Percentiles rank a stretch among this genome's conserved stretches.
phyloP scores from a whole-genome alignment of 2,329 filamentous ascomycete species.

The Aspergillus ochraceoroseus region DNA sequence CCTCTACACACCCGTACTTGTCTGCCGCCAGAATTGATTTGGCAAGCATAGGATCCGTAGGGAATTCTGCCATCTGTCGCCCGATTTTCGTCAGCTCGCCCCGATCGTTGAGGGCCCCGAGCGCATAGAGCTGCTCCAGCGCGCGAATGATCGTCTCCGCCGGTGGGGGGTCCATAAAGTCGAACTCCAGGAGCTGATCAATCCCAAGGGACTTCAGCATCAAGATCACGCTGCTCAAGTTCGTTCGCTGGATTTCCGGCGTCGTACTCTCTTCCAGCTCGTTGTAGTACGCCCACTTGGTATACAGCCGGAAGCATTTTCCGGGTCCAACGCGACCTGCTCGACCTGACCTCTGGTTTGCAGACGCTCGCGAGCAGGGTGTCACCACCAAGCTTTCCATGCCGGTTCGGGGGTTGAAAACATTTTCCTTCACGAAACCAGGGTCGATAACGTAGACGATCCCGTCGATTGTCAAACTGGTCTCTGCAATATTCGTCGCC shows the following conservation, averaged over 20 bases:
- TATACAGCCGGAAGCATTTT: conserved; percentile 90
- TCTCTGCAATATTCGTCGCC: conserved; percentile 96
- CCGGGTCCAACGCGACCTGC: conserved; percentile 88
- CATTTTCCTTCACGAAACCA: conserved; percentile 91
- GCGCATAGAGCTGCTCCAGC: conserved; percentile 83
- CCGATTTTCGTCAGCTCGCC: conserved; percentile 88
- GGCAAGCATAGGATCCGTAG: conserved; percentile 84
- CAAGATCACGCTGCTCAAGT: conserved; percentile 77
- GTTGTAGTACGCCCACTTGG: conserved; percentile 88
- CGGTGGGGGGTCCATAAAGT: conserved; percentile 91
- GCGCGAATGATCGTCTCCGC: conserved; percentile 84
- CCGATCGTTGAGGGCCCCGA: conserved; percentile 81
- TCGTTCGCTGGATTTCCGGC: conserved; percentile 88
- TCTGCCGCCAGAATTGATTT: conserved; percentile 85
- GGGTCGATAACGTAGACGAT: conserved; percentile 95
- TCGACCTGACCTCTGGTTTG: conserved; percentile 87
- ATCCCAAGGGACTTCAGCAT: conserved; percentile 86
- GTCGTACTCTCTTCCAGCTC: conserved; percentile 89
- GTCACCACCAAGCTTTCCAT: conserved; percentile 91
- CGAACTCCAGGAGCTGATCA: conserved; percentile 86
- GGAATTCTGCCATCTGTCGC: conserved; percentile 92
- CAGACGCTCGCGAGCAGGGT: conserved; percentile 84
- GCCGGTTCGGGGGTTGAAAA: conserved; percentile 83
- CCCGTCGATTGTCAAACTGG: conserved; percentile 88
- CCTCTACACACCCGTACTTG: conserved; percentile 86